phyloP scores from a whole-genome alignment of 306 rosid species.

The Alnus rubra region DNA sequence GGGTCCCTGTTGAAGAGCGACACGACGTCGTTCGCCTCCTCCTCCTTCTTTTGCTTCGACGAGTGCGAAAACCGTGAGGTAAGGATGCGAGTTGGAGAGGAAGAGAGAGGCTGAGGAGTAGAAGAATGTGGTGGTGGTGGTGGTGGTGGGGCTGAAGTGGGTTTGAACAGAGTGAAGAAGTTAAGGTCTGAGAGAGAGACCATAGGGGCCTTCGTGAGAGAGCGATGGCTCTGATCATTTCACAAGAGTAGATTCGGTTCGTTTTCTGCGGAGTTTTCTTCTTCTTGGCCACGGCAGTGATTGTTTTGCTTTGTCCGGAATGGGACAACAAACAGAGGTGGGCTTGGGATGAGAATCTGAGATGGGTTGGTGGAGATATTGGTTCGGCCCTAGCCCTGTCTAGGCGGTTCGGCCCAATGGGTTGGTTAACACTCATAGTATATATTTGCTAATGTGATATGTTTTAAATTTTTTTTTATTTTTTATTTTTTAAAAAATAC shows the following conservation, averaged over 20 bases:
- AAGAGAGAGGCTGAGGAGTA: conserved; percentile 8
- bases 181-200: conserved; percentile 33
- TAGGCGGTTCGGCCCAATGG: neutral
- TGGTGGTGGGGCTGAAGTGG: neutral
- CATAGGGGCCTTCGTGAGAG: conserved; percentile 25
- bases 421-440: neutral
- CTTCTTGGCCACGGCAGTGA: neutral
- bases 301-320: neutral
- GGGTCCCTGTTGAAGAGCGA: conserved; percentile 46
- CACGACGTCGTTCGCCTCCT: conserved; percentile 16
- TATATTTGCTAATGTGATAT: too few relatives aligned
- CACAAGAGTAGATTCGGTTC: neutral
- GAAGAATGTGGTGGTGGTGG: conserved; percentile 21
- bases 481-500: too few relatives aligned
- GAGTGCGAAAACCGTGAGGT: conserved; percentile 31
- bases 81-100: conserved; percentile 27
- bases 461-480: too few relatives aligned
- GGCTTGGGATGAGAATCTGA: neutral
- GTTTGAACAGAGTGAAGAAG: conserved; percentile 21
- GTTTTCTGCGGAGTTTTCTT: too few relatives aligned
- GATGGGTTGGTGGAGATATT: neutral
- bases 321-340: neutral
- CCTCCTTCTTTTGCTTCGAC: conserved; percentile 44
- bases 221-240: conserved; percentile 50
- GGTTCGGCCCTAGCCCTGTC: neutral